Evolutionary conservation across 2,329 filamentous ascomycete species (phyloP).

Genomic region (Botryotinia convoluta): DNA sequence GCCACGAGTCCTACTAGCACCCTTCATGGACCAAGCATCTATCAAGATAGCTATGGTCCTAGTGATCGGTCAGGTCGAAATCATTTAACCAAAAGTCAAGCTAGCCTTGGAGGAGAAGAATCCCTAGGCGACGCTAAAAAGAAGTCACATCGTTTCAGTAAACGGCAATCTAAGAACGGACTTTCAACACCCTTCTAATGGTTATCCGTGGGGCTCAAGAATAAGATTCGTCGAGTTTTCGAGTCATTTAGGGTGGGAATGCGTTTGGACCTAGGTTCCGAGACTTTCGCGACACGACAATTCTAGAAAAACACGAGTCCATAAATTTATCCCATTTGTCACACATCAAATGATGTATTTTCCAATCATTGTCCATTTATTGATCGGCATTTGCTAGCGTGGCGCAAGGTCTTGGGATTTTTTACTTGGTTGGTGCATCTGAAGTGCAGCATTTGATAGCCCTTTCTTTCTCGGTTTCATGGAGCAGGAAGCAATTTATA

Average conservation of each 20-base stretch:
- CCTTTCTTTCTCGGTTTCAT: background rate
- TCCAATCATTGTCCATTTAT: slow-evolving; percentile 11
- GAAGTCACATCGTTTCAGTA: slow-evolving; percentile 75
- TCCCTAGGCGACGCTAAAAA: slow-evolving; percentile 40
- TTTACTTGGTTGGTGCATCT: slow-evolving; percentile 13
- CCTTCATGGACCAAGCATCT: slow-evolving; percentile 57
- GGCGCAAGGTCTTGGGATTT: slow-evolving; percentile 15
- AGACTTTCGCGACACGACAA: background rate
- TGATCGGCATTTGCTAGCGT: slow-evolving; percentile 20
- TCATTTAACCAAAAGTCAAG: slow-evolving; percentile 59
- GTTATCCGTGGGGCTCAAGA: background rate
- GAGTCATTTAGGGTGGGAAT: background rate
- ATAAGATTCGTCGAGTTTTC: background rate
- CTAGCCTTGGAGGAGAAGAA: slow-evolving; percentile 46
- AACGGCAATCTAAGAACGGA: slow-evolving; percentile 91
- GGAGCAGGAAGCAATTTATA: background rate
- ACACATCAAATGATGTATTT: slow-evolving; percentile 23
- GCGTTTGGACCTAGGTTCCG: background rate
- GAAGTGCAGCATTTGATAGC: slow-evolving; percentile 12
- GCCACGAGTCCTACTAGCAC: slow-evolving; percentile 74
- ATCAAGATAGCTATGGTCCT: slow-evolving; percentile 51
- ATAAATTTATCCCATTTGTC: background rate
- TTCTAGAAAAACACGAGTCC: background rate
- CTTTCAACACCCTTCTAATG: slow-evolving; percentile 63
- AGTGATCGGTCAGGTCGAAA: slow-evolving; percentile 55